These are phyloP conservation scores for Asterella californica DNA, from an alignment of 225 moss, liverwort and hornwort species.

Conservation along the genomic window DNA sequence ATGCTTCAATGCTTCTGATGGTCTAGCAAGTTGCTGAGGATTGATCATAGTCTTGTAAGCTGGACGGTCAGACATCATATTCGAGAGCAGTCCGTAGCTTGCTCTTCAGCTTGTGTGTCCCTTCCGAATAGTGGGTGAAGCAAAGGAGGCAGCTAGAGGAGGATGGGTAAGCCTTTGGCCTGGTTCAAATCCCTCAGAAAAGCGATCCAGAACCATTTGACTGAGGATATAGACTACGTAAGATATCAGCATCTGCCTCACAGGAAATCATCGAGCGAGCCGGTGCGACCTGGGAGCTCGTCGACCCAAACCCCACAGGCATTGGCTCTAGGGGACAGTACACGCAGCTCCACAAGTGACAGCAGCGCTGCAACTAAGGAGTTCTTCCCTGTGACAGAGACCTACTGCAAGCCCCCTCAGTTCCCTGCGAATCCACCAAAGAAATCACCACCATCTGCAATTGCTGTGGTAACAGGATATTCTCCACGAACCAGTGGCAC, in stretches of 20 bases:
- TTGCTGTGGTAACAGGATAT: background rate
- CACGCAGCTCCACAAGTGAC: background rate
- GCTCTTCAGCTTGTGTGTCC: background rate
- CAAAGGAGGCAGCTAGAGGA: background rate
- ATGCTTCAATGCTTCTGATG: background rate
- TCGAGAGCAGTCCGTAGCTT: background rate
- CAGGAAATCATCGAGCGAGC: background rate
- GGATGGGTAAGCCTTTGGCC: conserved; percentile 8
- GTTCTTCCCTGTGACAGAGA: conserved; percentile 9
- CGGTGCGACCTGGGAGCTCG: background rate
- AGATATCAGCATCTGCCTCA: conserved; percentile 22
- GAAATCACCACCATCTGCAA: background rate
- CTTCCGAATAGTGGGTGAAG: background rate
- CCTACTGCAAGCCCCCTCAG: background rate
- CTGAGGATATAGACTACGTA: conserved; percentile 13
- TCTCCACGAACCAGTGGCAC: background rate
- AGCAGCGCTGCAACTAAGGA: conserved; percentile 17
- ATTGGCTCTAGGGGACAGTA: background rate
- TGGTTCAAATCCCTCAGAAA: conserved; percentile 18
- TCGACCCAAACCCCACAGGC: background rate
- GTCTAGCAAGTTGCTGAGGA: background rate
- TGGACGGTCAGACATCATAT: background rate
- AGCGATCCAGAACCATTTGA: conserved; percentile 19
- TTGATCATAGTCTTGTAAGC: background rate
- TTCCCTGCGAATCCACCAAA: background rate